Base-by-base conservation (phyloP, 352 stramenopile species). In the Phytophthora pseudosyringae region DNA sequence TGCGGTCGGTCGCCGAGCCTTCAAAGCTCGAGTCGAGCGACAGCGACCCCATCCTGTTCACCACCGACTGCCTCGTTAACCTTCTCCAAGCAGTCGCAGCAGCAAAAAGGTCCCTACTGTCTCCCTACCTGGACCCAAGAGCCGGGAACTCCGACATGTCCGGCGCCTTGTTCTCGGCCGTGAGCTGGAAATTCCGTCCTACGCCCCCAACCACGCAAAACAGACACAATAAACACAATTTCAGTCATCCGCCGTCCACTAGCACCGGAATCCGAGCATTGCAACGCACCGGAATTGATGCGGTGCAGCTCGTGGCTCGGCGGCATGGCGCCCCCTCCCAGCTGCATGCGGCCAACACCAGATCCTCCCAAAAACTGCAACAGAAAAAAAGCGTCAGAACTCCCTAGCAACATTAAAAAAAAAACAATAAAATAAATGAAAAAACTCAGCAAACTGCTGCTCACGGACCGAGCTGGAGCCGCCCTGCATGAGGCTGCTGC, bases 61-160 rank as follows among this genome's bases (percentile, higher is more conserved):
- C 0, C 33, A 53, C 33, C 51, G 13, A 52, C 5, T 26, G 43
- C n/a, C 15, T n/a, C 16, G 7, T 46, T 43, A 44, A 18, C 9
- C 33, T n/a, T 18, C 25, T 28, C 13, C 21, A 21, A 35, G 31
- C 3, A 45, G 7, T 15, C 28, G 8, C 4, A 43, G 21, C 21
- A 21, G 21, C 21, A 21, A 21, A 21, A 21, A 21, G 21, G 21
- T 43, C 7, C 28, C 46, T n/a, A 35, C 6, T 21, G 6, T 26
- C 29, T 16, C 21, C 33, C 25, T 73, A 91, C 82, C 82, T 76
- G 8, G 83, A 83, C 8, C 81, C 76, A 5, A 95, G 64, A 10
- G 83, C 86, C 41, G 86, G 86, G 60, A 95, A 95, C 35, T 95
- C 86, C 3, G 86, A 93, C 81, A 95, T 91, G 64, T 95, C 86